Evolutionary conservation across 805 yeast genomes (phyloP), one percentile per base, ranked within the genome.

Genomic region (Kockiozyma suomiensis): DNA sequence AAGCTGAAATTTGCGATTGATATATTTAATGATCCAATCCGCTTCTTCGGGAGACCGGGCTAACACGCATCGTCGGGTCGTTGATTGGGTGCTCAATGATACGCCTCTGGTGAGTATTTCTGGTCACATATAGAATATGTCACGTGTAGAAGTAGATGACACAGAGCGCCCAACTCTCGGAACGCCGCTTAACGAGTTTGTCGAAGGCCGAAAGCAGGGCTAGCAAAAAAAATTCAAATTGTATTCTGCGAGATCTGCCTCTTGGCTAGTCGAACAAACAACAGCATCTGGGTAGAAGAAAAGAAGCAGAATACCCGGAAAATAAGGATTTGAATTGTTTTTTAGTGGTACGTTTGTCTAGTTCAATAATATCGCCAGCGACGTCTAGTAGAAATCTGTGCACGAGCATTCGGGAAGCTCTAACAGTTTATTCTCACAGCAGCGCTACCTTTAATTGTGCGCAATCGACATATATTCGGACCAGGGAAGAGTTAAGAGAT

Each of bases 61-160:
- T 21, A 49, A 37, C 28, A 37, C 13, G 30, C 54, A 50, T 50
- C 54, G 54, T 47, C 47, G 47, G 21, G 26, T 5, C 49, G 12
- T 21, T 51, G 55, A 51, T 51, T 51, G 55, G 55, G 49, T 51
- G 55, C 55, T 42, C 47, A 42, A 12, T 10, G 2, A 13, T 51
- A 42, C 55, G 55, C 55, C 17, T 13, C 10, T 26, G 1, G 2
- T 10, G 55, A 48, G 55, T 42, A 51, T 1, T 2, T 23, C 15
- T 10, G 10, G 33, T 30, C 33, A 30, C 33, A 7, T 28, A 43
- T 38, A 10, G 13, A 15, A 25, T 25, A n/a, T n/a, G 17, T 12
- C 54, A 50, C 47, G 54, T 50, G 54, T 26, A 10, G 12, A 2
- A 32, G 7, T 19, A 6, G 32, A 35, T 48, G 47, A 50, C 38